Evolutionary conservation across 1,139 yeast genomes (phyloP).

Genomic region (Pichia sp.): DNA sequence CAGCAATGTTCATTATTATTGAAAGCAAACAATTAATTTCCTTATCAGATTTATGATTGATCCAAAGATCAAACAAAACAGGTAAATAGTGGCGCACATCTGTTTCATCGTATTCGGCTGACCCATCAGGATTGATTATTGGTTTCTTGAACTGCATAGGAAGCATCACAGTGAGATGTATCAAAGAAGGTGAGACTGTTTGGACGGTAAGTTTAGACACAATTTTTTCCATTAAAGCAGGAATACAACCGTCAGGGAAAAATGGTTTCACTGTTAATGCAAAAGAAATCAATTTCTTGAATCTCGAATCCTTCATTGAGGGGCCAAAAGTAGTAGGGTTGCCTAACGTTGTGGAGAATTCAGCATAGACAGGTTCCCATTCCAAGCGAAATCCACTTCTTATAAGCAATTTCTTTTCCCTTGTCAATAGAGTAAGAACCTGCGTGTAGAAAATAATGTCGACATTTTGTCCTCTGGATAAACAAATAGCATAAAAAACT

Average conservation of each 20-base stretch:
- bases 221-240: slow-evolving; percentile 32
- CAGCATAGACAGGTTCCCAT: slow-evolving; percentile 46
- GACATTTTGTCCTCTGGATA: slow-evolving; percentile 71
- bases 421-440: slow-evolving; percentile 56
- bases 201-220: slow-evolving; percentile 48
- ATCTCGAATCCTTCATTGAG: slow-evolving; percentile 34
- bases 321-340: slow-evolving; percentile 41
- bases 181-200: slow-evolving; percentile 55
- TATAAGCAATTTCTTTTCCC: slow-evolving; percentile 42
- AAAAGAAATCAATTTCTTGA: slow-evolving; percentile 35
- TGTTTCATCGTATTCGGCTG: slow-evolving; percentile 31
- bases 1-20: slow-evolving; percentile 59
- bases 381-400: slow-evolving; percentile 45
- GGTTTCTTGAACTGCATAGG: slow-evolving; percentile 38
- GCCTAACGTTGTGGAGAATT: slow-evolving; percentile 46
- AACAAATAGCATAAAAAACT: slow-evolving; percentile 68
- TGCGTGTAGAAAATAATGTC: slow-evolving; percentile 61
- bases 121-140: slow-evolving; percentile 15
- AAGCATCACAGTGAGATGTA: slow-evolving; percentile 50
- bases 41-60: slow-evolving; percentile 51
- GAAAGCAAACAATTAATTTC: slow-evolving; percentile 67
- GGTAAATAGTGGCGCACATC: slow-evolving; percentile 58
- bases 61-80: slow-evolving; percentile 74
- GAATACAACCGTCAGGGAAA: slow-evolving; percentile 33
- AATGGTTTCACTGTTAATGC: slow-evolving; percentile 38